Percentiles rank a stretch among this genome's conserved stretches.
phyloP scores from a whole-genome alignment of 352 stramenopile species.

The Phytophthora fragariaefolia region DNA sequence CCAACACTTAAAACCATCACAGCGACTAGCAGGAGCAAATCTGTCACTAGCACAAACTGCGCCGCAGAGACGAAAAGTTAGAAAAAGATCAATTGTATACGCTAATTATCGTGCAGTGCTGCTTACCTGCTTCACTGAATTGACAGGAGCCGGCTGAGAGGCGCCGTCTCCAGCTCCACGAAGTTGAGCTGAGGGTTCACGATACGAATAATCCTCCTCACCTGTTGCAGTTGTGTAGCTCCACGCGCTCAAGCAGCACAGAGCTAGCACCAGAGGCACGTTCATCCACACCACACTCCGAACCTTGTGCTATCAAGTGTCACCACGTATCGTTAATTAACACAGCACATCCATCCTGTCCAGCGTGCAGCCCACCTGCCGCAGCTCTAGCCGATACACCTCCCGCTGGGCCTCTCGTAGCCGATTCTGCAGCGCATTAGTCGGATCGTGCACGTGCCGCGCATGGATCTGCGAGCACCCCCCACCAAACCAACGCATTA shows the following conservation, averaged over 20 bases:
- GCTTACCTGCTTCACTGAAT: conserved; percentile 39
- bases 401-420: conserved; percentile 54
- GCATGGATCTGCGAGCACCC: conserved; percentile 41
- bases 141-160: not conserved
- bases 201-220: conserved; percentile 6
- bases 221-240: conserved; percentile 27
- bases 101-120: not conserved
- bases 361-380: conserved; percentile 50
- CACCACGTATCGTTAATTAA: not conserved
- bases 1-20: conserved; percentile 51
- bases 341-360: not conserved
- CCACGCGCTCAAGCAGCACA: conserved; percentile 52
- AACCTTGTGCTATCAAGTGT: conserved; percentile 39
- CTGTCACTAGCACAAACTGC: conserved; percentile 59
- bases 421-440: conserved; percentile 51
- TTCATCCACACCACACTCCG: conserved; percentile 46
- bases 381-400: conserved; percentile 37
- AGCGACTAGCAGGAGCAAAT: conserved; percentile 50
- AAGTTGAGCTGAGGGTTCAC: conserved; percentile 13
- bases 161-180: conserved; percentile 17
- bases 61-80: not conserved
- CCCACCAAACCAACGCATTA: not conserved
- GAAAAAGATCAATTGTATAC: not conserved
- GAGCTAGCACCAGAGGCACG: conserved; percentile 35
- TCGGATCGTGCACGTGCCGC: conserved; percentile 54